Evolutionary conservation across 1,139 yeast genomes (phyloP).

Genomic region (Candida albicans): DNA sequence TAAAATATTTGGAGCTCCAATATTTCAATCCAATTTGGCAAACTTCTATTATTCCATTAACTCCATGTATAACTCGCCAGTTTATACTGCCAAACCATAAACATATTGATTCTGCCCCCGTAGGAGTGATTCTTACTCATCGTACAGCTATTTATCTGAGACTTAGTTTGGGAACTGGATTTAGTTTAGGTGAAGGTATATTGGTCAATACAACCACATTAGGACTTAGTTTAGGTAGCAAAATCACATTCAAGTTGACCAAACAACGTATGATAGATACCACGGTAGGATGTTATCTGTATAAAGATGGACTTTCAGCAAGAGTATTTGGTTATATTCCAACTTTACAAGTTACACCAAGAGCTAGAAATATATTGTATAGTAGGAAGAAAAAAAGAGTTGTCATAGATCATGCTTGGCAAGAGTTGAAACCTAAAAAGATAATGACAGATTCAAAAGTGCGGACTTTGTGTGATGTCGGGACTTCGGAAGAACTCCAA

Average conservation of each 20-base stretch:
- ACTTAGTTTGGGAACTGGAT: conserved; percentile 2
- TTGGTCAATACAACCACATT: conserved; percentile 5
- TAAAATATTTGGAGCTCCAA: conserved; percentile 9
- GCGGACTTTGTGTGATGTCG: conserved; percentile 10
- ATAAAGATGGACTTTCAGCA: neutral
- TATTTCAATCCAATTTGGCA: neutral
- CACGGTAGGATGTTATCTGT: conserved; percentile 4
- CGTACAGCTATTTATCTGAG: conserved; percentile 6
- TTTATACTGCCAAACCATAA: neutral
- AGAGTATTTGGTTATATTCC: conserved; percentile 9
- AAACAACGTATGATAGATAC: conserved; percentile 7
- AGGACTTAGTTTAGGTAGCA: conserved; percentile 6
- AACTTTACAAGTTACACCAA: conserved; percentile 3
- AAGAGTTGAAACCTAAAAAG: neutral
- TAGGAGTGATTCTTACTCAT: conserved; percentile 7
- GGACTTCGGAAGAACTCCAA: conserved; percentile 8
- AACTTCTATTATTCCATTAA: conserved; percentile 8
- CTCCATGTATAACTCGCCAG: conserved; percentile 11
- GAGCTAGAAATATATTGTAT: conserved; percentile 4
- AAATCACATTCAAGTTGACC: conserved; percentile 5
- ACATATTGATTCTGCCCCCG: conserved; percentile 1
- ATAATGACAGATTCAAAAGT: conserved; percentile 5
- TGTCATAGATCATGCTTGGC: conserved; percentile 2
- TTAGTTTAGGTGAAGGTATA: conserved; percentile 3
- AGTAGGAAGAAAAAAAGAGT: neutral